Base-by-base conservation (phyloP, 495 filamentous ascomycete genomes). In the Penicillium verhagenii region DNA sequence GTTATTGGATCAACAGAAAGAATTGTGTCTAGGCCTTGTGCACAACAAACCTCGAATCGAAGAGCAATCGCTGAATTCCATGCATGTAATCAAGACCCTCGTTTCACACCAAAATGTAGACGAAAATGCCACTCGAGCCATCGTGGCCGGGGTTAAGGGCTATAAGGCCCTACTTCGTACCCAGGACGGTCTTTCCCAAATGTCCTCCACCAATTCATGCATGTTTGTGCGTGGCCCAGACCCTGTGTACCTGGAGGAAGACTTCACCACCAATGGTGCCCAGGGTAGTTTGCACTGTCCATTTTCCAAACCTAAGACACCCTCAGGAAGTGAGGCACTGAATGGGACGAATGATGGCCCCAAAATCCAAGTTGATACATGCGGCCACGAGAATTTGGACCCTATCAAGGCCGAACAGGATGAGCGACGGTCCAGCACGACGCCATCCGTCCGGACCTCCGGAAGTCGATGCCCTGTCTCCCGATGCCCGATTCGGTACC, bases 401-500 rank as follows among this genome's bases (percentile, higher is more conserved):
- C 75, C 77, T 13, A 78, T 80, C 59, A 71, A 74, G 54, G 70
- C 74, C 19, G 76, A 80, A 40, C 54, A 67, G 48, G 58, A 67
- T 28, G 71, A 79, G 52, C 66, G 65, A 56, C 67, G 62, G 5
- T 73, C 71, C 18, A 72, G 67, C 43, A 66, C 61, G n/a, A 62
- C 66, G 5, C 62, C 66, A 16, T 83, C 83, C 1, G 77, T 77
- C 20, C 69, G 74, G 26, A 79, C 80, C 13, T 82, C 82, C 2
- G 70, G 68, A 8, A 66, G 78, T 28, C 86, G 82, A 64, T 96
- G 92, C 70, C 92, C 91, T 1, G 92, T 96, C 52, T 77, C 84
- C 26, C 85, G 87, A 63, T 96, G 92, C 69, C 92, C 92, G 1
- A 96, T 96, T 56, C 87, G 92, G 29, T 95, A 86, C 66, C 72